Conservation (phyloP, 805 yeast species). For the Sugiyamaella boreocaroliniensis region DNA sequence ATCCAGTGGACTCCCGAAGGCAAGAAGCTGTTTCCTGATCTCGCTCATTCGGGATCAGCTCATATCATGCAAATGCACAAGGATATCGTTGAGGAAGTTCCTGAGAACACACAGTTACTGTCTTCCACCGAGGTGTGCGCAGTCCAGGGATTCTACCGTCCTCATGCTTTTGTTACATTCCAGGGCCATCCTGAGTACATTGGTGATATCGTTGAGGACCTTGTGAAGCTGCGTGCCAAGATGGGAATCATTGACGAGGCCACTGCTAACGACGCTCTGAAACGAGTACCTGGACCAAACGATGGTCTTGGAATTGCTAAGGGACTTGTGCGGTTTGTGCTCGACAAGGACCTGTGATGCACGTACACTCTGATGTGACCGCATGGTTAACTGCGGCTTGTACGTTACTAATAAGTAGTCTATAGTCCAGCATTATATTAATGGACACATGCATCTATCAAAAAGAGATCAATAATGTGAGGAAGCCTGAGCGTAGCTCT, state of each 20-base stretch:
- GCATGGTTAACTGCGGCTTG: neutral
- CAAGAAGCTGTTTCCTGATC: conserved; percentile 30
- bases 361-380: too few relatives aligned
- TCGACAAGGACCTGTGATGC: neutral
- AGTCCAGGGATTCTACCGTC: conserved; percentile 61
- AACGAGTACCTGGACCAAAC: conserved; percentile 9
- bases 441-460: too few relatives aligned
- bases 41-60: conserved; percentile 25
- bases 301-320: conserved; percentile 21
- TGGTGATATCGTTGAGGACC: conserved; percentile 24
- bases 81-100: conserved; percentile 46
- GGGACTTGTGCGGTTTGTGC: conserved; percentile 17
- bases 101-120: conserved; percentile 39
- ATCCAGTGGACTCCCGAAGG: conserved; percentile 43
- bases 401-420: too few relatives aligned
- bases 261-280: conserved; percentile 12
- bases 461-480: too few relatives aligned
- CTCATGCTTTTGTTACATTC: conserved; percentile 50
- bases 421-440: too few relatives aligned
- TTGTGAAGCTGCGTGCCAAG: conserved; percentile 14
- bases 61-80: conserved; percentile 51
- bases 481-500: too few relatives aligned
- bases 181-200: conserved; percentile 91
- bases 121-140: conserved; percentile 49
- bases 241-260: conserved; percentile 12